Percentiles rank a stretch among this genome's conserved stretches.
Conservation (phyloP, 192 early-diverging fungal genomes). For the Mortierella alpina region DNA sequence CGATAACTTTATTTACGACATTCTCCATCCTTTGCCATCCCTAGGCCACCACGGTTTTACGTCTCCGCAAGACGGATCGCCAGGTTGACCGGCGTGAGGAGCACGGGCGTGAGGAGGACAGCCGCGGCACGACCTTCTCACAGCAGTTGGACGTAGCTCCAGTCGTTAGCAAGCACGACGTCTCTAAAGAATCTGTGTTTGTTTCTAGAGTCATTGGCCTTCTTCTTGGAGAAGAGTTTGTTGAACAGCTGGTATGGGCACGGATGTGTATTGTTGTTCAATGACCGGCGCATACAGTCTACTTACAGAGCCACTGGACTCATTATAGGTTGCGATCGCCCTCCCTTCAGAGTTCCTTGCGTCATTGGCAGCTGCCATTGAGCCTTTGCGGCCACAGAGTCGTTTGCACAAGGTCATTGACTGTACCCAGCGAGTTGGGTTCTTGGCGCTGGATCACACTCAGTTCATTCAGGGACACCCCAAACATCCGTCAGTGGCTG, state of each 20-base stretch:
- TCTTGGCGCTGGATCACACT: constrained; percentile 63
- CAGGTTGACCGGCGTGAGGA: not conserved
- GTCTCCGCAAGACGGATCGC: constrained; percentile 47
- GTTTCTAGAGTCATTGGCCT: constrained; percentile 56
- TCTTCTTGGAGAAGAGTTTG: constrained; percentile 60
- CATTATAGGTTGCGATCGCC: constrained; percentile 39
- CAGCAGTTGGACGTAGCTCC: not conserved
- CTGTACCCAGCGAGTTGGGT: constrained; percentile 46
- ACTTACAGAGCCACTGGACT: not conserved
- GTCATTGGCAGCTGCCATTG: constrained; percentile 40
- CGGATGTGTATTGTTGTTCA: not conserved
- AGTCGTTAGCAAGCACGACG: not conserved
- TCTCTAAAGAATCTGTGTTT: constrained; percentile 38
- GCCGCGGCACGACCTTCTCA: not conserved
- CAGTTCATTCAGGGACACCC: constrained; percentile 20
- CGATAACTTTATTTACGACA: no score
- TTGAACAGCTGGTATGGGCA: constrained; percentile 55
- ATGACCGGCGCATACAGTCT: not conserved
- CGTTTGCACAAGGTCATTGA: constrained; percentile 62
- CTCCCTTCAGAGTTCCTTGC: constrained; percentile 55
- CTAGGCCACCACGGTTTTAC: constrained; percentile 51
- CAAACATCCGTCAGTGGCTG: constrained; percentile 35
- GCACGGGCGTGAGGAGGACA: no score
- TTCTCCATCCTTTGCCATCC: not conserved
- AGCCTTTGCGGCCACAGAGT: constrained; percentile 52